Evolutionary conservation across 495 filamentous ascomycete genomes (phyloP).

Genomic region (Cairneyella variabilis): DNA sequence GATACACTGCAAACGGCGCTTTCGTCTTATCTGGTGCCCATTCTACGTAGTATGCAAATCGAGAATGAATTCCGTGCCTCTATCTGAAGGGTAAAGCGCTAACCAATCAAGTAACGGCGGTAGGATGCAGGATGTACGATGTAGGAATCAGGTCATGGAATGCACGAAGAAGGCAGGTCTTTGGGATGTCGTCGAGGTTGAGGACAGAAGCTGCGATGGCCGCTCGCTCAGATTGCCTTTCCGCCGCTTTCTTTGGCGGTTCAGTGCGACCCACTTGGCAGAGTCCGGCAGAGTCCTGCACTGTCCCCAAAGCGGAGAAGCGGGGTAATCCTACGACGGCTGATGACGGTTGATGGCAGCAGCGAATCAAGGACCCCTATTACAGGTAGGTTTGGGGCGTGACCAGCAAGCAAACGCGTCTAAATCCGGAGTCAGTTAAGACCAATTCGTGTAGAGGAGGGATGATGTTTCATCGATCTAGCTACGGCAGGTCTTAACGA

Average conservation of each 20-base stretch:
- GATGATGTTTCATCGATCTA: no score
- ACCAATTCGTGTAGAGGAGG: no score
- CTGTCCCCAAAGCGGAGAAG: slow-evolving; percentile 1
- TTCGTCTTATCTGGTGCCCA: not conserved
- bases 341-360: not conserved
- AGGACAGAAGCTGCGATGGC: not conserved
- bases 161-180: not conserved
- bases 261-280: not conserved
- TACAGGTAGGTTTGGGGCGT: not conserved
- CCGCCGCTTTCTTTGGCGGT: not conserved
- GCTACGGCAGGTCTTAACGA: no score
- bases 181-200: not conserved
- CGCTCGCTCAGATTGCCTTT: not conserved
- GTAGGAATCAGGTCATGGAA: not conserved
- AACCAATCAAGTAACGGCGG: not conserved
- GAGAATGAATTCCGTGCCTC: not conserved
- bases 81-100: not conserved
- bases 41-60: not conserved
- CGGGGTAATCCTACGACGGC: not conserved
- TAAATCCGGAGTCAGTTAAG: no score
- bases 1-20: not conserved
- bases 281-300: not conserved
- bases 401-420: not conserved
- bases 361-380: not conserved
- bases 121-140: not conserved